Conservation (phyloP, 805 yeast genomes). For the Sugiyamaella chiloensis region DNA sequence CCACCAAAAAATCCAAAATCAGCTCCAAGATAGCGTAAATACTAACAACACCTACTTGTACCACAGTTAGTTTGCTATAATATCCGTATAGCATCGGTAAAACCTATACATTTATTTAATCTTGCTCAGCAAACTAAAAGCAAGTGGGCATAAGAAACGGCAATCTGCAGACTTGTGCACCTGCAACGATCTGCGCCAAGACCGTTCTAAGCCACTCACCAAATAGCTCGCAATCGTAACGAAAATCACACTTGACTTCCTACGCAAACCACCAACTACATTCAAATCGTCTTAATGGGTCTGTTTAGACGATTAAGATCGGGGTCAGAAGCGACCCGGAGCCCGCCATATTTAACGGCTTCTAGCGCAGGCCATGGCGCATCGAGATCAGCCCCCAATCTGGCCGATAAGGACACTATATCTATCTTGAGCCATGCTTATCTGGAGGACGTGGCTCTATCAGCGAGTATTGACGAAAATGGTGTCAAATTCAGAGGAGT, state of each 20-base stretch:
- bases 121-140: too few relatives aligned
- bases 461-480: not conserved
- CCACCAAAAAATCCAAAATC: too few relatives aligned
- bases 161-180: too few relatives aligned
- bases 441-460: constrained; percentile 12
- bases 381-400: constrained; percentile 15
- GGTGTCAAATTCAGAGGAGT: not conserved
- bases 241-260: too few relatives aligned
- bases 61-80: too few relatives aligned
- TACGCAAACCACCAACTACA: too few relatives aligned
- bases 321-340: constrained; percentile 12
- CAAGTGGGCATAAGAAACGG: too few relatives aligned
- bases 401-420: constrained; percentile 13
- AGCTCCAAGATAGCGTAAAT: too few relatives aligned
- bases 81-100: too few relatives aligned
- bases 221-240: not conserved
- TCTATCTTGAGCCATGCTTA: constrained; percentile 11
- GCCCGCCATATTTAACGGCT: constrained; percentile 11
- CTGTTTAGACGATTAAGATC: constrained; percentile 13
- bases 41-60: too few relatives aligned
- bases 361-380: constrained; percentile 13
- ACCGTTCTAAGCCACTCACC: not conserved
- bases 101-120: too few relatives aligned
- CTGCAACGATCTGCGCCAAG: constrained; percentile 7
- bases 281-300: constrained; percentile 10